Conservation (phyloP, 768 basidiomycete species). For the Rhizopogon vesiculosus region DNA sequence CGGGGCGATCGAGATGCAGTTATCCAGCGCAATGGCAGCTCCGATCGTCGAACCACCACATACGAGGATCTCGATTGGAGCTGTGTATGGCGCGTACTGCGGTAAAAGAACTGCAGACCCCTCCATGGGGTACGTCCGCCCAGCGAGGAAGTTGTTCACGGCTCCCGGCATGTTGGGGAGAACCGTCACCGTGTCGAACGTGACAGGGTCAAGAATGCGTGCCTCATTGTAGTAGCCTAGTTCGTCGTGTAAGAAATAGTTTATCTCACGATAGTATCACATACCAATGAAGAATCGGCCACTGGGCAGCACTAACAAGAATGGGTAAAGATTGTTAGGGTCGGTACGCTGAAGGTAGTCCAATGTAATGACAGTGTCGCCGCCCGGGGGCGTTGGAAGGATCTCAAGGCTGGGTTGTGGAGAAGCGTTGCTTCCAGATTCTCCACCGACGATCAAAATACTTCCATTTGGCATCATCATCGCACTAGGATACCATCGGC, state of each 20-base stretch:
- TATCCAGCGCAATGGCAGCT: constrained; percentile 50
- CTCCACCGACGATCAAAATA: constrained; percentile 71
- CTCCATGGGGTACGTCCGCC: constrained; percentile 76
- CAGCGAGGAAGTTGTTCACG: constrained; percentile 66
- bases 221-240: constrained; percentile 80
- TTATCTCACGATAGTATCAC: background rate
- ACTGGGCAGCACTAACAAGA: constrained; percentile 66
- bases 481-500: constrained; percentile 71
- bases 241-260: background rate
- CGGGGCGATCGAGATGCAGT: constrained; percentile 66
- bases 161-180: constrained; percentile 74
- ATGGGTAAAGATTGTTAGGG: constrained; percentile 79
- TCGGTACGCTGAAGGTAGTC: constrained; percentile 70
- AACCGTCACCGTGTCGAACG: constrained; percentile 52
- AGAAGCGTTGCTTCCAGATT: constrained; percentile 62
- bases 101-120: constrained; percentile 70
- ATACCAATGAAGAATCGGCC: constrained; percentile 65
- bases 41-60: constrained; percentile 74
- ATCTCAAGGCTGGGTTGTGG: constrained; percentile 70
- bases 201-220: constrained; percentile 62
- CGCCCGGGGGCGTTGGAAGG: constrained; percentile 62
- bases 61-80: constrained; percentile 61
- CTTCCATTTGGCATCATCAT: constrained; percentile 70
- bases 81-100: constrained; percentile 67
- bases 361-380: constrained; percentile 53